Conservation (phyloP, 768 basidiomycete genomes). For the Pholiota molesta region DNA sequence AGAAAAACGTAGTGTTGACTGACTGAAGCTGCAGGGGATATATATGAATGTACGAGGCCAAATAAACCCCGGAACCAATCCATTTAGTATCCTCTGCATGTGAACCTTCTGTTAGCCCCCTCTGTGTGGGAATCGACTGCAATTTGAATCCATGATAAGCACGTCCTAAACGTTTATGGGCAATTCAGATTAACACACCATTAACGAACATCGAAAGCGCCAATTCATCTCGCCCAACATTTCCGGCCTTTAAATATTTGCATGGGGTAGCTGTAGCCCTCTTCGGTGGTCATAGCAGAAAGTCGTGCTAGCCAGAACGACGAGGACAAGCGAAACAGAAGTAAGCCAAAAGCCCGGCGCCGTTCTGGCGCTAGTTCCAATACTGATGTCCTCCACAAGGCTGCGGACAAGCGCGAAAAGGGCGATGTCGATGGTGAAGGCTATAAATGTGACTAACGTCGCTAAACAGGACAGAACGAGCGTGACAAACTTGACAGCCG, state of each 20-base stretch:
- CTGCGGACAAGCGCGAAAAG: not conserved
- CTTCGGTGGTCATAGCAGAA: not conserved
- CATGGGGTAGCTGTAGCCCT: not conserved
- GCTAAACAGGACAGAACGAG: not conserved
- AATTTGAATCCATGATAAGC: too few relatives aligned
- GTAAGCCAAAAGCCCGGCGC: not conserved
- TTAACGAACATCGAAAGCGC: too few relatives aligned
- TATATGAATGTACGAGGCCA: too few relatives aligned
- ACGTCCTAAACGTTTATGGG: too few relatives aligned
- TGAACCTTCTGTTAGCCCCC: too few relatives aligned
- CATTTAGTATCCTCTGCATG: not conserved
- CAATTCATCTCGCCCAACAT: too few relatives aligned
- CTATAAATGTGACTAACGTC: not conserved
- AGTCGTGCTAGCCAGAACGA: not conserved
- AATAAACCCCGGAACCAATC: too few relatives aligned
- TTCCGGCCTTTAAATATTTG: not conserved
- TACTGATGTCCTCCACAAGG: not conserved
- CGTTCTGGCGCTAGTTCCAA: not conserved
- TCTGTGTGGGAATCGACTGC: too few relatives aligned
- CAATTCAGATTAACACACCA: too few relatives aligned
- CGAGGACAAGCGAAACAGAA: not conserved
- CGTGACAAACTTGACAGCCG: constrained; percentile 33
- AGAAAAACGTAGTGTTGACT: too few relatives aligned
- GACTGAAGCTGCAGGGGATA: too few relatives aligned
- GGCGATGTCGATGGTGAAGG: not conserved